phyloP scores from a whole-genome alignment of 805 yeast genomes.

The Cyberlindnera mississippiensis region DNA sequence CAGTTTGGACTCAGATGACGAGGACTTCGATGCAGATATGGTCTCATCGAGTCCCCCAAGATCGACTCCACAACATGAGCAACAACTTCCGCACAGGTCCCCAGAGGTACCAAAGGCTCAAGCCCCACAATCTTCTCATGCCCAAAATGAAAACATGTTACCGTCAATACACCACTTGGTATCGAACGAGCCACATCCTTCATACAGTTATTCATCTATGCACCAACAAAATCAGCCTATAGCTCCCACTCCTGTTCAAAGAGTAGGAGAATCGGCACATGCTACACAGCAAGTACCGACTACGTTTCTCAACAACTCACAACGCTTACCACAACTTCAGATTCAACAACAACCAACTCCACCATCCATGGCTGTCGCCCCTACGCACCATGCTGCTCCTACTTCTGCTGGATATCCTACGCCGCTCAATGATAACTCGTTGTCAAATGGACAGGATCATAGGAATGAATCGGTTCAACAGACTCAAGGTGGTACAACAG shows the following conservation, averaged over 20 bases:
- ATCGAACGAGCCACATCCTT: no score
- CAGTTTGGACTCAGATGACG: constrained; percentile 20
- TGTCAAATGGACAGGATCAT: no score
- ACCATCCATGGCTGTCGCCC: not conserved
- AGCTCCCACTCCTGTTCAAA: no score
- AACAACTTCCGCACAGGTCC: not conserved
- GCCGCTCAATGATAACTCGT: no score
- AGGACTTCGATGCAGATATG: constrained; percentile 9
- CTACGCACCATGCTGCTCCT: no score
- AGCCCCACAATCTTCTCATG: not conserved
- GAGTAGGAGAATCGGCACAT: no score
- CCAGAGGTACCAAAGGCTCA: not conserved
- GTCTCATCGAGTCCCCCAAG: not conserved
- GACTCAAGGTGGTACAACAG: no score
- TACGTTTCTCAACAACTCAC: not conserved
- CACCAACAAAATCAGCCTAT: no score
- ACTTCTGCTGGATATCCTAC: no score
- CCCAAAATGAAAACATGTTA: not conserved
- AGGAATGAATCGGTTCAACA: no score
- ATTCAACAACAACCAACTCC: constrained; percentile 4
- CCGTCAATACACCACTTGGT: no score
- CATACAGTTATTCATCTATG: no score
- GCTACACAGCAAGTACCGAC: not conserved
- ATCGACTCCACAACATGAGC: not conserved
- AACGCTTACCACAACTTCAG: constrained; percentile 1